These are phyloP conservation scores for Diutina rugosa DNA, from an alignment of 1,139 yeast species.

Conservation along the genomic window DNA sequence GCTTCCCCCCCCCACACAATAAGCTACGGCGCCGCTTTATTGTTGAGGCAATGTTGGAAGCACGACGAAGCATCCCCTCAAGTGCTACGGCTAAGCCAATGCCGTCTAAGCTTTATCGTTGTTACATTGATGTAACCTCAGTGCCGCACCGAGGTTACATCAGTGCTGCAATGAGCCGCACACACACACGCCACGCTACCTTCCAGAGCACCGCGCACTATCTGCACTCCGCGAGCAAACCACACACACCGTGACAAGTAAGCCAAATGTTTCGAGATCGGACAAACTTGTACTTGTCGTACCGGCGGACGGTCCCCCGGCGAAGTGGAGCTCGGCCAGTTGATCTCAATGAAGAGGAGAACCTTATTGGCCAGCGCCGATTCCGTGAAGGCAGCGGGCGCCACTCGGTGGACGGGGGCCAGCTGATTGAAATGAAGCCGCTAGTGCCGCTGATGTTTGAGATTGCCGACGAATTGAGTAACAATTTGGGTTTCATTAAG, in stretches of 20 bases:
- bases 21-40: too few relatives aligned
- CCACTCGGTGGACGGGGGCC: neutral
- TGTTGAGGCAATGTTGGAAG: too few relatives aligned
- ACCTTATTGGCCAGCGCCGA: conserved; percentile 21
- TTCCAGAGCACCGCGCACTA: neutral
- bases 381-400: conserved; percentile 9
- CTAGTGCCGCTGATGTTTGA: conserved; percentile 75
- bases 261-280: conserved; percentile 54
- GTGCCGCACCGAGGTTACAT: too few relatives aligned
- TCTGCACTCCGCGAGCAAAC: neutral
- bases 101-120: too few relatives aligned
- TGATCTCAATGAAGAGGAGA: conserved; percentile 42
- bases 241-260: neutral
- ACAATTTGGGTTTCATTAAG: conserved; percentile 35
- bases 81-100: too few relatives aligned
- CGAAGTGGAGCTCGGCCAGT: conserved; percentile 15
- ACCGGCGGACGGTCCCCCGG: conserved; percentile 61
- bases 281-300: conserved; percentile 58
- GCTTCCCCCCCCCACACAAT: too few relatives aligned
- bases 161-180: too few relatives aligned
- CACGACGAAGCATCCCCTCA: too few relatives aligned
- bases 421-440: conserved; percentile 30
- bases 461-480: conserved; percentile 60
- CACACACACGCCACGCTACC: too few relatives aligned
- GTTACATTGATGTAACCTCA: too few relatives aligned